These are phyloP conservation scores for Fonsecaea pugnacius DNA, from an alignment of 2,329 filamentous ascomycete genomes.

Conservation along the genomic window DNA sequence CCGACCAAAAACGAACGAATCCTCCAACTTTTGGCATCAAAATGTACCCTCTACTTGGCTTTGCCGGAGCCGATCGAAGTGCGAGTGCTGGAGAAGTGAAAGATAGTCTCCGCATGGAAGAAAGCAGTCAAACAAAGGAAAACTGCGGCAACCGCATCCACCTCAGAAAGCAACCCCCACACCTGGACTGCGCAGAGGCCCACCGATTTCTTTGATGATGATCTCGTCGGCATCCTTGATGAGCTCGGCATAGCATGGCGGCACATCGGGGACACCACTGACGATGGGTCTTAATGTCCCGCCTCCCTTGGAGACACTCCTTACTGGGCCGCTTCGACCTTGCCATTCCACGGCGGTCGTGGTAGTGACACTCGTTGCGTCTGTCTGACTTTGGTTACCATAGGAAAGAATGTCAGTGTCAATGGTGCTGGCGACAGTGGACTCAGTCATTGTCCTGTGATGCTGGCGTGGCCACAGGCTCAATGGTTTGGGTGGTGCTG, in stretches of 20 bases:
- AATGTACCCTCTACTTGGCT: not conserved
- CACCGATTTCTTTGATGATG: slow-evolving; percentile 34
- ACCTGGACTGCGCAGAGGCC: slow-evolving; percentile 32
- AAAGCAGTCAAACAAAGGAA: slow-evolving; percentile 23
- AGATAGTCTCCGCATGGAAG: slow-evolving; percentile 7
- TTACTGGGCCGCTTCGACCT: slow-evolving; percentile 30
- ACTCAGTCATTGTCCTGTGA: slow-evolving; percentile 35
- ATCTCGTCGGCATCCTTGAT: slow-evolving; percentile 21
- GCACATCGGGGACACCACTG: slow-evolving; percentile 28
- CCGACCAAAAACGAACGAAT: slow-evolving; percentile 18
- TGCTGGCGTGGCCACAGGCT: slow-evolving; percentile 26
- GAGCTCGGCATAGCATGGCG: slow-evolving; percentile 26
- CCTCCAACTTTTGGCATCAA: slow-evolving; percentile 19
- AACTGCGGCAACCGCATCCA: not conserved
- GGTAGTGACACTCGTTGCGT: slow-evolving; percentile 30
- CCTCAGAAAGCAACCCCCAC: slow-evolving; percentile 35
- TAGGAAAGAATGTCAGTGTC: slow-evolving; percentile 33
- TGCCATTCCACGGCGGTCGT: slow-evolving; percentile 25
- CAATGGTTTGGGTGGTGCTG: slow-evolving; percentile 30
- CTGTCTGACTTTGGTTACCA: slow-evolving; percentile 30
- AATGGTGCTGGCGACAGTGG: slow-evolving; percentile 35
- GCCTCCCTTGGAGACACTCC: slow-evolving; percentile 24
- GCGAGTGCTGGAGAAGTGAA: not conserved
- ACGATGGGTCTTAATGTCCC: slow-evolving; percentile 25
- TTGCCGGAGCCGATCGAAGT: not conserved